Evolutionary conservation across 257 asterid genomes (phyloP), one percentile per base, ranked within the genome.

Genomic region (Lycium barbarum): DNA sequence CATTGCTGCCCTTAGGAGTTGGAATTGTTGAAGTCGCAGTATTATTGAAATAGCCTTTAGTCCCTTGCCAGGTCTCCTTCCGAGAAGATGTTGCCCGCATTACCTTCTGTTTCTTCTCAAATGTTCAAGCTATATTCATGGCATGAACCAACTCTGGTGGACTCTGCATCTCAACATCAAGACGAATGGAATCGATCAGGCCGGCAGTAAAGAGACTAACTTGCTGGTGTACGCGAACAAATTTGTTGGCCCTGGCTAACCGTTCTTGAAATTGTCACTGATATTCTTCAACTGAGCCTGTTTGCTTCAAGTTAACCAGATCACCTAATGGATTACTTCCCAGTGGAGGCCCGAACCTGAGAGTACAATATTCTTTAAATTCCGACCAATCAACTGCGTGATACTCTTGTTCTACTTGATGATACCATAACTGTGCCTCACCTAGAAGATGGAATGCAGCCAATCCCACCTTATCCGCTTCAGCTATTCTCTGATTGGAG

Each of bases 161-260:
- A 65, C 71, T 65, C 5, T 65, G 43, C 40, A 65, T 65, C 71
- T 65, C 71, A 65, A 65, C 38, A 65, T 65, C 71, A 63, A 63
- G 43, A 17, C 26, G 71, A 65, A 65, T 65, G 43, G 43, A 65
- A 65, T 65, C 17, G 13, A 65, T 33, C 71, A 4, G 43, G 71
- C 47, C 47, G 2, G 47, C 71, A 65, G 71, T 65, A 9, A 12
- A 65, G 18, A 65, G 71, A 65, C 71, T 26, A 65, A 65, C 18
- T 5, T 10, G 43, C 40, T 22, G 43, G 40, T 65, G 18, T 26
- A 26, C 0, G 17, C 40, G 26, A 65, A 26, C 71, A 65, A 26
- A 65, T 9, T 11, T 15, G 43, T 17, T 11, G 58, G 71, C 71
- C 71, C 35, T 65, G 18, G 40, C 11, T 65, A 65, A 36, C 18